phyloP scores from a whole-genome alignment of 148 eudicot genomes.

The Gaultheria prostrata region DNA sequence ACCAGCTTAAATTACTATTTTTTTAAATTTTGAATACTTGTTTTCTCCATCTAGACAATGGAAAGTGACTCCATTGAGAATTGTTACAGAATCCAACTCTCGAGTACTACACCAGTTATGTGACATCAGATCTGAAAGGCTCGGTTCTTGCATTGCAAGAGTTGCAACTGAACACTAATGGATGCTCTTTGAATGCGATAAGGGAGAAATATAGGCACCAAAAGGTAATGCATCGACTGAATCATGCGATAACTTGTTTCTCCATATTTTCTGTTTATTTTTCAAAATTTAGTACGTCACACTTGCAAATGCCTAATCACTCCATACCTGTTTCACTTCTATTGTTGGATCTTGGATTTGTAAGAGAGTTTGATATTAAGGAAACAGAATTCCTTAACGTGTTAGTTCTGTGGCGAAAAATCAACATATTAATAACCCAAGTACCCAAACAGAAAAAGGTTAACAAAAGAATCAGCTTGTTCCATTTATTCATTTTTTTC shows the following conservation, averaged over 20 bases:
- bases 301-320: background rate
- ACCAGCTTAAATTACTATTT: background rate
- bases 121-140: constrained; percentile 47
- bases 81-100: constrained; percentile 71
- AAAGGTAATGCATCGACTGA: constrained; percentile 44
- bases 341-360: background rate
- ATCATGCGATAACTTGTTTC: background rate
- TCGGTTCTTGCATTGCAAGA: constrained; percentile 61
- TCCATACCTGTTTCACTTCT: background rate
- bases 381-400: background rate
- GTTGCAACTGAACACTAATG: constrained; percentile 50
- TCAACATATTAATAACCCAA: background rate
- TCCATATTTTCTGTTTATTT: background rate
- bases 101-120: constrained; percentile 71
- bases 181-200: constrained; percentile 50
- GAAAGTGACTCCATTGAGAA: constrained; percentile 2
- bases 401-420: background rate
- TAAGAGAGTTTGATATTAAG: background rate
- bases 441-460: background rate
- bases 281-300: background rate
- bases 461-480: background rate
- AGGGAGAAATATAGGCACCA: constrained; percentile 73
- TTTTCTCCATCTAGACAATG: background rate
- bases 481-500: background rate
- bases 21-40: background rate